Percentiles rank a stretch among this genome's conserved stretches.
phyloP scores from a whole-genome alignment of 768 basidiomycete genomes.

The Neoboletus magnificus region DNA sequence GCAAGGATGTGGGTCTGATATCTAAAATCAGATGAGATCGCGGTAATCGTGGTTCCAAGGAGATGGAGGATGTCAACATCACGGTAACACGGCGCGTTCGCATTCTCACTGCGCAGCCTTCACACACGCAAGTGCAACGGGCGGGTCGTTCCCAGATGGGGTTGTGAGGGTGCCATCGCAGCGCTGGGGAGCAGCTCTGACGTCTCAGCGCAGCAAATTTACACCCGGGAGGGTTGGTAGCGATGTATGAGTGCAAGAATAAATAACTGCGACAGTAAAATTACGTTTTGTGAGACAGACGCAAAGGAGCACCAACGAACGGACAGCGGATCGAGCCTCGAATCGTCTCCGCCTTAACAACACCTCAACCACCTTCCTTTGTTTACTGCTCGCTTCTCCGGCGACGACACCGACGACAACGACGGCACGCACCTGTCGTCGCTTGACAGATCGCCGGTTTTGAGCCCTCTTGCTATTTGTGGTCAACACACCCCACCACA shows the following conservation, averaged over 20 bases:
- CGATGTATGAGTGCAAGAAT: neutral
- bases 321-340: too few species aligned
- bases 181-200: conserved; percentile 5
- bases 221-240: neutral
- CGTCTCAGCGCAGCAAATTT: conserved; percentile 11
- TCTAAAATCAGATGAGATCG: neutral
- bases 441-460: conserved; percentile 10
- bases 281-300: conserved; percentile 11
- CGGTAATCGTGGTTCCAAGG: conserved; percentile 2
- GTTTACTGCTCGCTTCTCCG: neutral
- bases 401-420: conserved; percentile 9
- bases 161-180: neutral
- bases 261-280: neutral
- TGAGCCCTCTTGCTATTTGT: conserved; percentile 20
- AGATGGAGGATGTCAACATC: neutral
- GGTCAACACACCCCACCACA: conserved; percentile 13
- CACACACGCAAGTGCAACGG: conserved; percentile 3
- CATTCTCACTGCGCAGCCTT: conserved; percentile 11
- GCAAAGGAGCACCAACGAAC: neutral
- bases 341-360: conserved; percentile 25
- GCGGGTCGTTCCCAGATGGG: neutral
- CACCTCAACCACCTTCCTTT: conserved; percentile 17
- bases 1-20: too few species aligned
- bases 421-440: neutral
- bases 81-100: neutral